A percentile compares a stretch with the other conserved stretches of the same genome.
Evolutionary conservation across 2,329 filamentous ascomycete genomes (phyloP).

Genomic region (Aspergillus quadrilineatus): DNA sequence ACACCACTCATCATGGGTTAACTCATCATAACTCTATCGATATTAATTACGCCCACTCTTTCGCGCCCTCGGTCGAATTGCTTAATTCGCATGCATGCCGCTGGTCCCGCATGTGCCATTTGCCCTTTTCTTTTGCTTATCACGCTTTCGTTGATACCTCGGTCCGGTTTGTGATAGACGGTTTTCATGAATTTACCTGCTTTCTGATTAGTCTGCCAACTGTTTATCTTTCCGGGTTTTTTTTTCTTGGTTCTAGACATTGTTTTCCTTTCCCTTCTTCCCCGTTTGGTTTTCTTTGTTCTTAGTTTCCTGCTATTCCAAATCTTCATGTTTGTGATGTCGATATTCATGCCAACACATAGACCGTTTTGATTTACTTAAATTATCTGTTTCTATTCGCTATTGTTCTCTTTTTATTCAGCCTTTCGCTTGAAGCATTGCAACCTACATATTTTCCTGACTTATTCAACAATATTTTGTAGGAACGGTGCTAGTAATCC

Average conservation of each 20-base stretch:
- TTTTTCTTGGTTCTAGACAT: not conserved
- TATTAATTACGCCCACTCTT: not conserved
- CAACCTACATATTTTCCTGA: not conserved
- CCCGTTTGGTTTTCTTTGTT: not conserved
- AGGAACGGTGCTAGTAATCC: not conserved
- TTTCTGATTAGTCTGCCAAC: conserved; percentile 1
- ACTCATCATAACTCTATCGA: not conserved
- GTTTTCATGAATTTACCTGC: conserved; percentile 12
- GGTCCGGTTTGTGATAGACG: conserved; percentile 25
- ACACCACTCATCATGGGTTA: not conserved
- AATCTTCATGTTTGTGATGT: not conserved
- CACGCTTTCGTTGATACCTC: conserved; percentile 20
- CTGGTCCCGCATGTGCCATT: conserved; percentile 14
- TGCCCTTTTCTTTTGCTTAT: conserved; percentile 9
- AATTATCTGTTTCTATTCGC: not conserved
- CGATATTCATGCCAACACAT: not conserved
- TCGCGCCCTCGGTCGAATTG: conserved; percentile 4
- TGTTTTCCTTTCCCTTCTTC: not conserved
- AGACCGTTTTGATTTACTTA: not conserved
- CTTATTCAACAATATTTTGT: not conserved
- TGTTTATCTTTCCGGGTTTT: conserved; percentile 3
- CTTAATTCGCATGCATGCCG: conserved; percentile 10
- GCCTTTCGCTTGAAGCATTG: not conserved
- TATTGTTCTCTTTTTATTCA: not conserved
- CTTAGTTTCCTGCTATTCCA: not conserved